Percentiles rank a stretch among this genome's conserved stretches.
phyloP scores from a whole-genome alignment of 2,329 filamentous ascomycete genomes.

The Penicillium sp. region DNA sequence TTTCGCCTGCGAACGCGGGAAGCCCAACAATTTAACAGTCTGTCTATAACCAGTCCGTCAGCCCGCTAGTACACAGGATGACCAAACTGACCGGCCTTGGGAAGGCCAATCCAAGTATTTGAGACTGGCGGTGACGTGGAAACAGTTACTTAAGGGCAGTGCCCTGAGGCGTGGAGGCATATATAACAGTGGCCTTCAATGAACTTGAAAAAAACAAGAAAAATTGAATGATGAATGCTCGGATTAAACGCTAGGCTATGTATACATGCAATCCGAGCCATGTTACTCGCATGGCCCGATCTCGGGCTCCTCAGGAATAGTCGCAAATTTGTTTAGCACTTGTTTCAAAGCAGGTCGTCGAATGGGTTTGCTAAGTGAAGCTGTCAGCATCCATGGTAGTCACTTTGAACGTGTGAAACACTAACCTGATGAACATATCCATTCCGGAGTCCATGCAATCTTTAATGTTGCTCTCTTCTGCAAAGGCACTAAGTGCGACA shows the following conservation, averaged over 20 bases:
- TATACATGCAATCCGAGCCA: neutral
- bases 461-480: conserved; percentile 83
- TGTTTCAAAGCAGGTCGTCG: conserved; percentile 81
- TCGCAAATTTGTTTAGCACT: conserved; percentile 74
- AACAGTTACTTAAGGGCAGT: no score
- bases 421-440: conserved; percentile 73
- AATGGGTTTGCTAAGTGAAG: conserved; percentile 57
- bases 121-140: no score
- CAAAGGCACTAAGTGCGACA: conserved; percentile 85
- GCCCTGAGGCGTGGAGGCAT: no score
- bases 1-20: no score
- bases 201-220: neutral
- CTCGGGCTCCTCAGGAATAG: conserved; percentile 67
- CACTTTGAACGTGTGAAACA: neutral
- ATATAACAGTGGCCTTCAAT: no score
- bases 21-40: no score
- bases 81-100: no score
- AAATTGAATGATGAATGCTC: neutral
- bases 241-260: neutral
- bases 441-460: conserved; percentile 87
- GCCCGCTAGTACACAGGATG: no score
- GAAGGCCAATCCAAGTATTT: no score
- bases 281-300: conserved; percentile 6
- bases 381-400: conserved; percentile 7
- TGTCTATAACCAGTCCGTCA: no score